Evolutionary conservation across 2,329 filamentous ascomycete species (phyloP), one percentile per base, ranked within the genome.

Genomic region (Epichloe glyceriae): DNA sequence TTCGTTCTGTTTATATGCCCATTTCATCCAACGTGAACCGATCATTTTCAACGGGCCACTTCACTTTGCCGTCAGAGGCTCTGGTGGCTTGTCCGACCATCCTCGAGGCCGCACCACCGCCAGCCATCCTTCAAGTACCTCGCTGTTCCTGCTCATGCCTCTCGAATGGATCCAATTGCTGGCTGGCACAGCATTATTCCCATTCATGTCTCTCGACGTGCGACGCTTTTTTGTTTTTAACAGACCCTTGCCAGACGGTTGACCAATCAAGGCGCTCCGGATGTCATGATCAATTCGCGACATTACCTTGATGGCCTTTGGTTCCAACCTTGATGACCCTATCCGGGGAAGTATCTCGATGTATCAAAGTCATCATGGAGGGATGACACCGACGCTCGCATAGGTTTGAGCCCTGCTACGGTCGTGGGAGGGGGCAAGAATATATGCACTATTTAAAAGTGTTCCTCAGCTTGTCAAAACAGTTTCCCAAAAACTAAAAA

Each of bases 261-360:
- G n/a, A 6, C 50, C 50, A 49, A 52, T 52, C 22, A 52, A 10
- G 33, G n/a, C 33, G 33, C 22, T 14, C 8, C 3, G 33, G 42
- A 46, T 45, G 46, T 52, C 46, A 52, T 52, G 19, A 46, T 40
- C 20, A 19, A 33, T 37, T 44, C 38, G 45, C 34, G 15, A 19
- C 12, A 46, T 20, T 12, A 52, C 50, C 50, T 49, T 52, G 46
- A 52, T 52, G 26, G 46, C 22, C 26, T 17, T 14, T n/a, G 14
- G 33, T 46, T 30, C 34, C 40, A 42, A 52, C 50, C 50, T 46
- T 52, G 50, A 52, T 52, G 50, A 40, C 22, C 46, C 22, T 22
- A 39, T 41, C 46, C 22, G 17, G 41, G 12, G 33, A 45, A 40
- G 50, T 51, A 47, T 51, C 46, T 20, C 33, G 33, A 41, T 46